Evolutionary conservation across 2,329 filamentous ascomycete genomes (phyloP).

Genomic region (Stylonectria norvegica): DNA sequence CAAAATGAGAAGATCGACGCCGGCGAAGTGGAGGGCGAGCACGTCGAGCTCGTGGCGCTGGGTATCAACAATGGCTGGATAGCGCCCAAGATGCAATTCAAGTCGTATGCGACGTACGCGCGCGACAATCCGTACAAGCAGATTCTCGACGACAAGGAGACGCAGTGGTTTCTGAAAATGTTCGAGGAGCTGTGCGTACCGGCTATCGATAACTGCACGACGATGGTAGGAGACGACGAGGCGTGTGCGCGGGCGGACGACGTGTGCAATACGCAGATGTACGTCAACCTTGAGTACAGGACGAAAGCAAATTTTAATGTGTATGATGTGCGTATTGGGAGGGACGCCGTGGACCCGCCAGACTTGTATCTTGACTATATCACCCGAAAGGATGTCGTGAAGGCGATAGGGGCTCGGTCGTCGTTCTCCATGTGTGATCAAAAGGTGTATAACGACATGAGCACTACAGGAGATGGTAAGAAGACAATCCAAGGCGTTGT

Average conservation of each 20-base stretch:
- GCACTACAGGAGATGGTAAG: constrained; percentile 22
- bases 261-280: constrained; percentile 28
- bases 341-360: constrained; percentile 18
- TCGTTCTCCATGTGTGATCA: constrained; percentile 24
- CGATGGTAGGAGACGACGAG: constrained; percentile 19
- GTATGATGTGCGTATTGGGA: constrained; percentile 43
- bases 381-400: constrained; percentile 22
- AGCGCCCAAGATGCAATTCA: constrained; percentile 39
- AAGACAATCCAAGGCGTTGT: too few species aligned
- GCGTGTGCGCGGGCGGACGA: constrained; percentile 26
- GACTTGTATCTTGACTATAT: constrained; percentile 24
- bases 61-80: constrained; percentile 57
- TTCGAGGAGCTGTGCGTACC: constrained; percentile 27
- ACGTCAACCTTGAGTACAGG: constrained; percentile 21
- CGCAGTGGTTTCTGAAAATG: constrained; percentile 24
- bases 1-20: constrained; percentile 51
- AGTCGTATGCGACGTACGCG: constrained; percentile 32
- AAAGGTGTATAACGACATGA: constrained; percentile 22
- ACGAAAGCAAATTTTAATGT: constrained; percentile 38
- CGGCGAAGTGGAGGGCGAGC: constrained; percentile 39
- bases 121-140: constrained; percentile 33
- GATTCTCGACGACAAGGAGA: constrained; percentile 21
- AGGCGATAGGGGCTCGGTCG: constrained; percentile 23
- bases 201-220: constrained; percentile 22
- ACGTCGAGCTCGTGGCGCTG: constrained; percentile 49